These are phyloP conservation scores for Suillus decipiens DNA, from an alignment of 768 basidiomycete genomes.

Conservation along the genomic window DNA sequence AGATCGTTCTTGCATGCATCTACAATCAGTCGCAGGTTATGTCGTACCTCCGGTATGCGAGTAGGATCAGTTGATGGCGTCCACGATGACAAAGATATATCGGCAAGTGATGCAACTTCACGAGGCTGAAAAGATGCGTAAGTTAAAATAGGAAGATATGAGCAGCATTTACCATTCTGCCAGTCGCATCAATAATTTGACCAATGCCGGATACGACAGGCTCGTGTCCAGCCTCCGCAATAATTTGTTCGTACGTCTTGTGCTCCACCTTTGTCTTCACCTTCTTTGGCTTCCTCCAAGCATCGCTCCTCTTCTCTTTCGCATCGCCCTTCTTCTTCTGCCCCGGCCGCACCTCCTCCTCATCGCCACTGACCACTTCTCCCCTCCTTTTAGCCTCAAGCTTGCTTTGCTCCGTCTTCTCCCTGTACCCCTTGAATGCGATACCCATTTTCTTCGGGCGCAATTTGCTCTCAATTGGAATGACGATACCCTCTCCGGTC, in stretches of 20 bases:
- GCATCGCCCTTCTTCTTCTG: constrained; percentile 39
- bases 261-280: constrained; percentile 85
- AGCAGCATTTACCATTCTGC: constrained; percentile 71
- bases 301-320: constrained; percentile 67
- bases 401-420: constrained; percentile 85
- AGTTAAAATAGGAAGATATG: constrained; percentile 7
- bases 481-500: constrained; percentile 79
- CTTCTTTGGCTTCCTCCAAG: constrained; percentile 87
- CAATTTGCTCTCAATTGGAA: constrained; percentile 82
- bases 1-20: constrained; percentile 84
- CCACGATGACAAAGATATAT: constrained; percentile 77
- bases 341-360: constrained; percentile 34
- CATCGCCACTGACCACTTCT: constrained; percentile 74
- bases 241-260: constrained; percentile 95
- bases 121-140: constrained; percentile 54
- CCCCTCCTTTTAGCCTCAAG: constrained; percentile 76
- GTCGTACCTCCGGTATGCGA: constrained; percentile 94
- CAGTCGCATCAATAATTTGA: constrained; percentile 92
- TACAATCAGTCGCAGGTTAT: constrained; percentile 87
- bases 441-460: constrained; percentile 88
- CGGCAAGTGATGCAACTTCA: constrained; percentile 84
- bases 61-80: constrained; percentile 84
- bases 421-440: constrained; percentile 83
- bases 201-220: constrained; percentile 60
- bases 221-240: constrained; percentile 82